Evolutionary conservation across 2,329 filamentous ascomycete genomes (phyloP).

Genomic region (Talaromyces pinophilus): DNA sequence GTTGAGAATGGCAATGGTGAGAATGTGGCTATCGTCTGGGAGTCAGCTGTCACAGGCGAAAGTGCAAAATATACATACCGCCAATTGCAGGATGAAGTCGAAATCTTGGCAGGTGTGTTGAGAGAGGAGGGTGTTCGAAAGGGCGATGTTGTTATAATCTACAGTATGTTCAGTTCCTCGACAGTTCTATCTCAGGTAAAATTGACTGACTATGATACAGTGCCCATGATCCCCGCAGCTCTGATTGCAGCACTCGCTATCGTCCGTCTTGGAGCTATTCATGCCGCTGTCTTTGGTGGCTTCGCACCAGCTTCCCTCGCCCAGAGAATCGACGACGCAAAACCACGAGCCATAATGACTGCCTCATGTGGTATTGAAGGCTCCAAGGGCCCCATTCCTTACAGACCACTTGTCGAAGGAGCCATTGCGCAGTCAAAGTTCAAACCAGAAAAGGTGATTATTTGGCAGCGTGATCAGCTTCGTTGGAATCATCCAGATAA

Average conservation of each 20-base stretch:
- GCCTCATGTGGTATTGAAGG: slow-evolving; percentile 93
- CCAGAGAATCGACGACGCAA: slow-evolving; percentile 82
- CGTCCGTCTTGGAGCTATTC: slow-evolving; percentile 79
- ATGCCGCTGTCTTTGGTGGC: slow-evolving; percentile 90
- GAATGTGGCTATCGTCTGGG: slow-evolving; percentile 76
- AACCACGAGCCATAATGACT: slow-evolving; percentile 75
- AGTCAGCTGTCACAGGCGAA: slow-evolving; percentile 76
- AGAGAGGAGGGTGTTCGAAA: slow-evolving; percentile 77
- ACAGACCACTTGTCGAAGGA: slow-evolving; percentile 73
- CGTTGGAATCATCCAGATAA: slow-evolving; percentile 71
- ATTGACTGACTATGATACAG: slow-evolving; percentile 44
- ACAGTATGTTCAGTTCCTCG: slow-evolving; percentile 61
- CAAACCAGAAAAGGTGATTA: slow-evolving; percentile 71
- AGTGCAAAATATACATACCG: slow-evolving; percentile 75
- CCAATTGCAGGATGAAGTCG: slow-evolving; percentile 75
- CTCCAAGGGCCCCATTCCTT: slow-evolving; percentile 74
- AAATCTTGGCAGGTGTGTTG: slow-evolving; percentile 77
- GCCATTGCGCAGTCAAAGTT: slow-evolving; percentile 67
- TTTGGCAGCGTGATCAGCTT: slow-evolving; percentile 81
- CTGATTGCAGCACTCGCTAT: slow-evolving; percentile 83
- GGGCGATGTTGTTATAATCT: slow-evolving; percentile 86
- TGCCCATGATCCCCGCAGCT: slow-evolving; percentile 94
- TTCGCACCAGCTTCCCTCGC: slow-evolving; percentile 80
- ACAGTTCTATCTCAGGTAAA: too few relatives aligned
- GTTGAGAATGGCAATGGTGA: slow-evolving; percentile 77